Percentiles rank a stretch among this genome's conserved stretches.
Evolutionary conservation across 129 eudicot species (phyloP).

Genomic region (Helianthus annuus): DNA sequence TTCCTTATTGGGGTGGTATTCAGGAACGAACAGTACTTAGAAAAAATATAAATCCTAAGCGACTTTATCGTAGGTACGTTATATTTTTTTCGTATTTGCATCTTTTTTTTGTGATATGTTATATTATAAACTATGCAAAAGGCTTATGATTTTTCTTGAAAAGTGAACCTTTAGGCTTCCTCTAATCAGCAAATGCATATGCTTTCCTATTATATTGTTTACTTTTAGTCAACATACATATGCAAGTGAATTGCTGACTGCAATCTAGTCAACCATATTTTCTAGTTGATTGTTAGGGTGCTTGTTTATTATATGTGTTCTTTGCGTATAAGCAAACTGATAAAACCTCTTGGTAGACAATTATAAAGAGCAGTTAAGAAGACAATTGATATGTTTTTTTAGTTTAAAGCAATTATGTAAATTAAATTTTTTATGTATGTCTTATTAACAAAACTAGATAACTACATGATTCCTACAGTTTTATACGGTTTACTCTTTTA

Average conservation of each 20-base stretch:
- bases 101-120: neutral
- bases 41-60: constrained; percentile 91
- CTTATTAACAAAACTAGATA: neutral
- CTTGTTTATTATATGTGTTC: constrained; percentile 7
- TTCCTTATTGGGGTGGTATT: constrained; percentile 97
- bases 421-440: neutral
- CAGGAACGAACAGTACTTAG: constrained; percentile 82
- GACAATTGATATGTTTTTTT: neutral
- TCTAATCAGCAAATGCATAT: neutral
- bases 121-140: neutral
- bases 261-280: neutral
- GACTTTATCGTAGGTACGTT: constrained; percentile 85
- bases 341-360: neutral
- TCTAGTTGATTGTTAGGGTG: constrained; percentile 14
- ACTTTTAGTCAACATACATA: constrained; percentile 9
- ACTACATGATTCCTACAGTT: neutral
- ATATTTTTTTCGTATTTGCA: neutral
- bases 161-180: constrained; percentile 4
- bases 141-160: neutral
- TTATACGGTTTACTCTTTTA: neutral
- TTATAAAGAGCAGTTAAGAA: constrained; percentile 5
- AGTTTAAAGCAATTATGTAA: neutral
- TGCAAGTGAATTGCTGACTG: constrained; percentile 18
- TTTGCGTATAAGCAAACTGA: constrained; percentile 9
- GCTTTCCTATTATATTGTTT: neutral